Conservation (phyloP, 768 basidiomycete genomes). For the Naganishia vishniacii region DNA sequence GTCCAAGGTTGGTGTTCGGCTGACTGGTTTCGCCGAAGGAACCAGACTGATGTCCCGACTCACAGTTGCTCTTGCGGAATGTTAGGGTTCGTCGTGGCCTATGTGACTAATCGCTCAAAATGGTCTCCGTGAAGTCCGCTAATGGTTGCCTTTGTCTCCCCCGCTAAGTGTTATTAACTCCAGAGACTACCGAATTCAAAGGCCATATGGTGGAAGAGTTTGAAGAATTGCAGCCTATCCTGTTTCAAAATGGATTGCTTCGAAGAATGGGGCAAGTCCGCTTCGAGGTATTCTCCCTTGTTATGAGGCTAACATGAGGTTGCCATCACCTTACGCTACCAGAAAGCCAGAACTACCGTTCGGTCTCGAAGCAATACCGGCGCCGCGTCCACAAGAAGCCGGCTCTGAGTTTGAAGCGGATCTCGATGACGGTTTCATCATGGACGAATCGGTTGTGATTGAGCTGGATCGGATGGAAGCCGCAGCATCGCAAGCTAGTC, state of each 20-base stretch:
- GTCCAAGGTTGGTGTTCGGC: constrained; percentile 59
- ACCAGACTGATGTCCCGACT: background rate
- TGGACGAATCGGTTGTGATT: background rate
- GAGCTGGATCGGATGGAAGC: constrained; percentile 12
- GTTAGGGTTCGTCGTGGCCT: constrained; percentile 65
- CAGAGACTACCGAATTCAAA: constrained; percentile 54
- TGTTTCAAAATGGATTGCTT: constrained; percentile 62
- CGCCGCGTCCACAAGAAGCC: background rate
- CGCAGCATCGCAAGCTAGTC: constrained; percentile 5
- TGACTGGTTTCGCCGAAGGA: background rate
- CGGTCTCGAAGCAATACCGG: background rate
- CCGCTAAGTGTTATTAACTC: constrained; percentile 64
- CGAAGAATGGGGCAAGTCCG: constrained; percentile 62
- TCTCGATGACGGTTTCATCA: background rate
- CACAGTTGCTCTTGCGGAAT: constrained; percentile 65
- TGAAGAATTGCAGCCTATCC: constrained; percentile 56
- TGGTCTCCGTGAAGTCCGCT: background rate
- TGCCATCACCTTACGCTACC: background rate
- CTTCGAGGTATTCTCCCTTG: too few relatives aligned
- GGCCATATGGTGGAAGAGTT: constrained; percentile 60
- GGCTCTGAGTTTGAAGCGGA: constrained; percentile 2
- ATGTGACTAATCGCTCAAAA: constrained; percentile 23
- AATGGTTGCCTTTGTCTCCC: background rate
- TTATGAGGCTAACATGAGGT: background rate
- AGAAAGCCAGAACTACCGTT: constrained; percentile 19